These are phyloP conservation scores for Pholiota conissans DNA, from an alignment of 768 basidiomycete genomes.

Conservation along the genomic window DNA sequence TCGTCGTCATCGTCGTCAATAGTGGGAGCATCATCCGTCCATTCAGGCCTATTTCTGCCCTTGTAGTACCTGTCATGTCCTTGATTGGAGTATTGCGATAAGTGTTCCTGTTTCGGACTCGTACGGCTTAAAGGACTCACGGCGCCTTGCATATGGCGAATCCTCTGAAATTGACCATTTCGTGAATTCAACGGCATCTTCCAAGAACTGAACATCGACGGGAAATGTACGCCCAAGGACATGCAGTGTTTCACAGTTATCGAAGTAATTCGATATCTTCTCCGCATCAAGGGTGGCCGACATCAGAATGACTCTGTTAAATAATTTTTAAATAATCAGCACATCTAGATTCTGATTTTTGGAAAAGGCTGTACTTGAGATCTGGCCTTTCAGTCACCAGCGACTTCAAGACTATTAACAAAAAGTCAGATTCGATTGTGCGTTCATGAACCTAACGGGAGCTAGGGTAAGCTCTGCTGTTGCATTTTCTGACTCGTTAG, in stretches of 20 bases:
- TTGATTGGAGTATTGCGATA: constrained; percentile 27
- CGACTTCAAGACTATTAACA: constrained; percentile 89
- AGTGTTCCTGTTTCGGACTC: too few relatives aligned
- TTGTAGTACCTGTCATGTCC: constrained; percentile 66
- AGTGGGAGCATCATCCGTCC: constrained; percentile 70
- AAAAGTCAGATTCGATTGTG: constrained; percentile 95
- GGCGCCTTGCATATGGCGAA: constrained; percentile 76
- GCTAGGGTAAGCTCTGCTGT: background rate
- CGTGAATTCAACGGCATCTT: constrained; percentile 86
- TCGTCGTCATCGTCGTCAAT: constrained; percentile 73
- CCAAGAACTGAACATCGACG: constrained; percentile 81
- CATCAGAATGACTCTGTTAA: constrained; percentile 84
- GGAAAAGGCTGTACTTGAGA: constrained; percentile 57
- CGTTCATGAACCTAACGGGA: constrained; percentile 96
- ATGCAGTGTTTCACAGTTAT: constrained; percentile 78
- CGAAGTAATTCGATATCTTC: constrained; percentile 87
- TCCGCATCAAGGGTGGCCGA: constrained; percentile 93
- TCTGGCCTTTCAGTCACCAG: constrained; percentile 74
- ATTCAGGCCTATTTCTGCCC: constrained; percentile 64
- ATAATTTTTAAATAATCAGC: background rate
- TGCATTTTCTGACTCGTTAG: background rate
- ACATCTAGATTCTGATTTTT: background rate
- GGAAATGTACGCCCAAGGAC: constrained; percentile 96
- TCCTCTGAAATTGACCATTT: constrained; percentile 76
- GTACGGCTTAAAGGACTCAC: constrained; percentile 44